phyloP scores from a whole-genome alignment of 768 basidiomycete species.

The Tulasnella sp. region DNA sequence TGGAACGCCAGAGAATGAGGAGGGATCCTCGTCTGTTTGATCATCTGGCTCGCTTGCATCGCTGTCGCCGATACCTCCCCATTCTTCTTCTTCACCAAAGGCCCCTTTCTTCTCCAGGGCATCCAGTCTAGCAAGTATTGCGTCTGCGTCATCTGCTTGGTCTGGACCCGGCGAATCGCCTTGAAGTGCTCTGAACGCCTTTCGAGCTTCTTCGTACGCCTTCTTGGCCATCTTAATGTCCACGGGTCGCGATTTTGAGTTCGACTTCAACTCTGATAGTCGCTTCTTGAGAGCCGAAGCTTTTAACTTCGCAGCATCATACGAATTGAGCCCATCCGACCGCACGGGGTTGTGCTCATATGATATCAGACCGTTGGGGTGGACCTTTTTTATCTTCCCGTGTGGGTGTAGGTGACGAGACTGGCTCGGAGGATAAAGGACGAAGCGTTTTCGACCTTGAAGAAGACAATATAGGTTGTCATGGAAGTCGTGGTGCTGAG shows the following conservation, averaged over 20 bases:
- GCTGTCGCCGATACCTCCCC: background rate
- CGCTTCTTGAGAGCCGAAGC: background rate
- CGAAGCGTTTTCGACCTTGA: slow-evolving; percentile 21
- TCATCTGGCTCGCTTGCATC: background rate
- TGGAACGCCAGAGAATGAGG: slow-evolving; percentile 13
- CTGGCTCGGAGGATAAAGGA: slow-evolving; percentile 9
- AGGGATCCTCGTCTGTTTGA: background rate
- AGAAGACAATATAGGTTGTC: slow-evolving; percentile 24
- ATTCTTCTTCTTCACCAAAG: slow-evolving; percentile 4
- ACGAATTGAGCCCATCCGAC: background rate
- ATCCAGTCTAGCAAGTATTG: background rate
- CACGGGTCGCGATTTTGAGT: background rate
- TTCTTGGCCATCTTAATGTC: background rate
- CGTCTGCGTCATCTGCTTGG: slow-evolving; percentile 10
- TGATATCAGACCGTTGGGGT: slow-evolving; percentile 15
- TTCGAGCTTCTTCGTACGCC: background rate
- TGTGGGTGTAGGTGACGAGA: slow-evolving; percentile 6
- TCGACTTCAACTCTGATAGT: background rate
- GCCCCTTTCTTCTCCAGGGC: background rate
- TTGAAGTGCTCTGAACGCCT: background rate
- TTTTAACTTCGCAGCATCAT: slow-evolving; percentile 13
- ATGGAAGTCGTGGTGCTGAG: slow-evolving; percentile 21
- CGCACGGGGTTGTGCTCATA: slow-evolving; percentile 15
- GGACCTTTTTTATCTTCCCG: slow-evolving; percentile 13
- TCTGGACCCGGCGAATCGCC: background rate